A percentile compares a stretch with the other conserved stretches of the same genome.
Conservation (phyloP, 352 stramenopile genomes). For the Pilasporangium apinafurcum region DNA sequence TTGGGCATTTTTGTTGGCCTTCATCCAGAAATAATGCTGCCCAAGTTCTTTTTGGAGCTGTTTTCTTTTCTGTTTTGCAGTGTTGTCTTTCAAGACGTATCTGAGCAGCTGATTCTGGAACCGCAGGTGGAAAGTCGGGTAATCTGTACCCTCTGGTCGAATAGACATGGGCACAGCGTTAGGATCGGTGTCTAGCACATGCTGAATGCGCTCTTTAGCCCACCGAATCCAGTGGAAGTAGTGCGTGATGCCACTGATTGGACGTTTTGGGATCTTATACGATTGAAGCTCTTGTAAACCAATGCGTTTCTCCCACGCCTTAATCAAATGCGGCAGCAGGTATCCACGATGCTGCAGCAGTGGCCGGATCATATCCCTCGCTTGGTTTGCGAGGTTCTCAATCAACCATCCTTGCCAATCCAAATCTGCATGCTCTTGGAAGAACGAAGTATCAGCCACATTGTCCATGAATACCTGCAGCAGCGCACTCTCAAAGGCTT, state of each 20-base stretch:
- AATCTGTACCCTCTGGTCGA: constrained; percentile 30
- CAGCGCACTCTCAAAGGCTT: constrained; percentile 41
- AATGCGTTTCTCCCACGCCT: constrained; percentile 50
- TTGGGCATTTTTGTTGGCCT: constrained; percentile 32
- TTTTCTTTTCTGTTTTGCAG: too few relatives aligned
- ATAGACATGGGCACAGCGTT: constrained; percentile 22
- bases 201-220: constrained; percentile 54
- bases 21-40: constrained; percentile 39
- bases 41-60: constrained; percentile 23
- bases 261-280: constrained; percentile 47
- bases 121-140: constrained; percentile 47
- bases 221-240: constrained; percentile 72
- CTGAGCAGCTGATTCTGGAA: constrained; percentile 51
- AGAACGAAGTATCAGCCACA: constrained; percentile 34
- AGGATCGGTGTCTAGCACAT: constrained; percentile 31
- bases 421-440: constrained; percentile 43
- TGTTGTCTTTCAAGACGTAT: constrained; percentile 45
- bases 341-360: constrained; percentile 46
- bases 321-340: constrained; percentile 63
- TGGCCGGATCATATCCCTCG: constrained; percentile 41
- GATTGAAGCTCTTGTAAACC: constrained; percentile 24
- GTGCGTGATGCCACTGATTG: constrained; percentile 42
- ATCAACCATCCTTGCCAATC: constrained; percentile 44
- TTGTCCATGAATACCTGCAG: constrained; percentile 51
- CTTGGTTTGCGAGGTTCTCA: constrained; percentile 29